Percentiles rank a stretch among this genome's conserved stretches.
Conservation (phyloP, 2,329 filamentous ascomycete species). For the Mycosphaerella sp. region DNA sequence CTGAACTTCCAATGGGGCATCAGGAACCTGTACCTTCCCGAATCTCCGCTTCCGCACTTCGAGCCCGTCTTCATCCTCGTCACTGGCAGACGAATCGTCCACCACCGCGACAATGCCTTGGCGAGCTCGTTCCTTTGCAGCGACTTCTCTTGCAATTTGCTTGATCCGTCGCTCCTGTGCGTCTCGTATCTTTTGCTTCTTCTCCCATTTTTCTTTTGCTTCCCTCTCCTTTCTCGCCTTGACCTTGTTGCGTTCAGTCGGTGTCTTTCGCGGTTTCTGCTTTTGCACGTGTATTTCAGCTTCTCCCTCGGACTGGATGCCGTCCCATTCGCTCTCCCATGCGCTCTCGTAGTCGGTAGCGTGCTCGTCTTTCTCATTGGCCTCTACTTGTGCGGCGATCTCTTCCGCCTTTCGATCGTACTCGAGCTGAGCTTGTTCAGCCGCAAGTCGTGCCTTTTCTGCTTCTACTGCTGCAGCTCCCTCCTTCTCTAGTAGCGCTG, state of each 20-base stretch:
- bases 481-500: constrained; percentile 65
- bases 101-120: constrained; percentile 6
- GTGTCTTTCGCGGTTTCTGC: constrained; percentile 76
- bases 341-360: constrained; percentile 59
- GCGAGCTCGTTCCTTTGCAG: constrained; percentile 49
- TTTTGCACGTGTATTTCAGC: constrained; percentile 61
- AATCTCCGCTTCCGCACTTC: constrained; percentile 63
- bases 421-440: constrained; percentile 59
- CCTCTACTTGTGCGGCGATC: constrained; percentile 67
- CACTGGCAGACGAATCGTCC: constrained; percentile 11
- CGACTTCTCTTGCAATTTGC: constrained; percentile 59
- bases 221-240: constrained; percentile 86
- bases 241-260: constrained; percentile 76
- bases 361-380: constrained; percentile 67
- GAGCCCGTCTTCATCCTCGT: constrained; percentile 35
- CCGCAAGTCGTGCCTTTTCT: constrained; percentile 66
- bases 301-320: constrained; percentile 48
- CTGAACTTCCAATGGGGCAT: constrained; percentile 51
- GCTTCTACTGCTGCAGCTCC: constrained; percentile 71
- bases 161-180: constrained; percentile 66
- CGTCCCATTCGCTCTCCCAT: constrained; percentile 79
- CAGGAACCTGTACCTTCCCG: constrained; percentile 65
- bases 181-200: constrained; percentile 64
- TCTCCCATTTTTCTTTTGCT: constrained; percentile 66
- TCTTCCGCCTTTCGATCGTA: constrained; percentile 64